These are phyloP conservation scores for Cystoderma amianthinum DNA, from an alignment of 768 basidiomycete species.

Conservation along the genomic window DNA sequence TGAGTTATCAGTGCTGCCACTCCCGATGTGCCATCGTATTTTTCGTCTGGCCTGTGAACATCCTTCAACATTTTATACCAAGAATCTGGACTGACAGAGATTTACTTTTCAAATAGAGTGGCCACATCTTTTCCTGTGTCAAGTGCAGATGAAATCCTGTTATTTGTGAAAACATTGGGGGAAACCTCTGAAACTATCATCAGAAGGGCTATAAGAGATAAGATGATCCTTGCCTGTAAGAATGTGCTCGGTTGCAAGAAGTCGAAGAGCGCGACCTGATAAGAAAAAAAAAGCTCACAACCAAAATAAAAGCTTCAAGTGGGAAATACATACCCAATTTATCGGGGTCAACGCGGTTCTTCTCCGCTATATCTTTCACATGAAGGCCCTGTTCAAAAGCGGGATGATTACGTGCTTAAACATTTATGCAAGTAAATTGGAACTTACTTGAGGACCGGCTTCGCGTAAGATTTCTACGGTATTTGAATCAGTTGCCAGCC, in stretches of 20 bases:
- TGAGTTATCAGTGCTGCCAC: conserved; percentile 10
- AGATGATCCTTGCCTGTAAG: background rate
- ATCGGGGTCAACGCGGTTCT: background rate
- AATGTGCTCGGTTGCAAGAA: background rate
- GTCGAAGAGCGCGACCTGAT: background rate
- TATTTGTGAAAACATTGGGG: conserved; percentile 26
- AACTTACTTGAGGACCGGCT: background rate
- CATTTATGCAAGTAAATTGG: too few relatives aligned
- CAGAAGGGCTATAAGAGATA: too few relatives aligned
- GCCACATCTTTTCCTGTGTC: conserved; percentile 18
- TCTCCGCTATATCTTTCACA: background rate
- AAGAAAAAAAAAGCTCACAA: too few relatives aligned
- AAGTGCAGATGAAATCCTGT: conserved; percentile 23
- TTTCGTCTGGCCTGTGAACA: conserved; percentile 9
- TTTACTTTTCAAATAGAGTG: conserved; percentile 20
- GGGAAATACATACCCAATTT: background rate
- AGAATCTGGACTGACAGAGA: background rate
- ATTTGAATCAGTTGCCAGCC: background rate
- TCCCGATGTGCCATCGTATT: conserved; percentile 10
- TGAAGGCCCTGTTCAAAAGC: background rate
- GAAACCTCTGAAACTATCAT: conserved; percentile 16
- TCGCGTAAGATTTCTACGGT: background rate
- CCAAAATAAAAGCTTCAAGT: too few relatives aligned
- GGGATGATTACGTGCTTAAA: too few relatives aligned
- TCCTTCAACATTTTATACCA: conserved; percentile 1